These are phyloP conservation scores for Podaxis sp. DNA, from an alignment of 768 basidiomycete species.

Conservation along the genomic window DNA sequence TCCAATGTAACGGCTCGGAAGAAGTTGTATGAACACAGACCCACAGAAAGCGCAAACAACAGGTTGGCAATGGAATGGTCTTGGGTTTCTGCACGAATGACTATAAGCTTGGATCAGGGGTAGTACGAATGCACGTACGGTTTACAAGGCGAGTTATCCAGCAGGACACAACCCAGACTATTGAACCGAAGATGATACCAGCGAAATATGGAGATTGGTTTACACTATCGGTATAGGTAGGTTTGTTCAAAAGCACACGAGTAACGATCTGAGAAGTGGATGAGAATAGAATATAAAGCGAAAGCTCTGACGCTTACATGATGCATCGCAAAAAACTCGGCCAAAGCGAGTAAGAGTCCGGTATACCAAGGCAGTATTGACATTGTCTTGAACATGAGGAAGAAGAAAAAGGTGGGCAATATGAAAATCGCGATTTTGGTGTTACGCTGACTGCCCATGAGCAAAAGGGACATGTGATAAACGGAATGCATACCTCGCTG, in stretches of 20 bases:
- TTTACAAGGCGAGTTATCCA: constrained; percentile 79
- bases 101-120: not conserved
- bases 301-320: constrained; percentile 58
- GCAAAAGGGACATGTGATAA: not conserved
- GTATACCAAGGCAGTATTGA: constrained; percentile 89
- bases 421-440: constrained; percentile 79
- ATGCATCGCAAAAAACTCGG: constrained; percentile 92
- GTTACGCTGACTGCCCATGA: constrained; percentile 53
- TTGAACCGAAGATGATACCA: constrained; percentile 81
- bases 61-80: constrained; percentile 76
- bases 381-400: constrained; percentile 81
- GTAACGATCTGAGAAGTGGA: constrained; percentile 62
- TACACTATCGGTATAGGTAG: constrained; percentile 80
- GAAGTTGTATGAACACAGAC: constrained; percentile 85
- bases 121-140: constrained; percentile 42
- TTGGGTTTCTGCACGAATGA: constrained; percentile 58
- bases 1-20: constrained; percentile 88
- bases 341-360: constrained; percentile 77
- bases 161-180: constrained; percentile 83
- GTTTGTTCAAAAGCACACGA: constrained; percentile 80
- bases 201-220: constrained; percentile 91
- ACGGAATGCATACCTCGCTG: constrained; percentile 52
- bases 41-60: constrained; percentile 67
- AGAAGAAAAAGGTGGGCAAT: constrained; percentile 78
- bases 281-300: constrained; percentile 15